Percentiles rank a stretch among this genome's conserved stretches.
Conservation (phyloP, 2,329 filamentous ascomycete genomes). For the Paecilomyces sp. region DNA sequence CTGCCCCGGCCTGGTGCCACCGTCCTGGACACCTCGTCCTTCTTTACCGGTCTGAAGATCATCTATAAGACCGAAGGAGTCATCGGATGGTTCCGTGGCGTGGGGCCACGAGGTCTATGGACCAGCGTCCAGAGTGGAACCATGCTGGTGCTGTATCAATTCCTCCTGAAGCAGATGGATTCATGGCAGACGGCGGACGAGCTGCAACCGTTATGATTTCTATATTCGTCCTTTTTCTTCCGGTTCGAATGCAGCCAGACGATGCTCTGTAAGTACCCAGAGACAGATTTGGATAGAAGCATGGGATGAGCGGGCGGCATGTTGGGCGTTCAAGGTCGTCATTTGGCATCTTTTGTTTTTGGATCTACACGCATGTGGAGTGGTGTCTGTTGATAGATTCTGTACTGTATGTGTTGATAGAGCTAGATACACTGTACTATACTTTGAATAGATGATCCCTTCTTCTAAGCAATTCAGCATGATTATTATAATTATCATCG, state of each 20-base stretch:
- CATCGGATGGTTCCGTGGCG: slow-evolving; percentile 86
- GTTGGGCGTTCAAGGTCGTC: neutral
- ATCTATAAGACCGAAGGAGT: slow-evolving; percentile 89
- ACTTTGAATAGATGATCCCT: neutral
- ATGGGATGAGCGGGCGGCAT: neutral
- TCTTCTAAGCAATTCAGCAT: neutral
- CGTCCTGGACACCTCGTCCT: slow-evolving; percentile 80
- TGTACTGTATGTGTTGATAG: neutral
- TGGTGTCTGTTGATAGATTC: neutral
- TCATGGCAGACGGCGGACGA: slow-evolving; percentile 30
- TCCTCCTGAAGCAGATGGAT: slow-evolving; percentile 71
- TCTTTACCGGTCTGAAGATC: slow-evolving; percentile 72
- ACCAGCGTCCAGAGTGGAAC: slow-evolving; percentile 95
- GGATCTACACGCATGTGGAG: neutral
- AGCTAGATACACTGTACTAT: neutral
- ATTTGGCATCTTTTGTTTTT: neutral
- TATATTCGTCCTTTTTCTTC: neutral
- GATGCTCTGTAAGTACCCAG: neutral
- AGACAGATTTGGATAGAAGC: neutral
- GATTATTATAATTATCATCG: neutral
- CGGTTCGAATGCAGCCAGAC: neutral
- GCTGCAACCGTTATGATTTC: slow-evolving; percentile 10
- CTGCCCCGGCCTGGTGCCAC: slow-evolving; percentile 75
- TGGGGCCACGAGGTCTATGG: slow-evolving; percentile 89
- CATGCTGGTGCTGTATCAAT: slow-evolving; percentile 94